phyloP scores from a whole-genome alignment of 305 asterid species.

The Withania somnifera region DNA sequence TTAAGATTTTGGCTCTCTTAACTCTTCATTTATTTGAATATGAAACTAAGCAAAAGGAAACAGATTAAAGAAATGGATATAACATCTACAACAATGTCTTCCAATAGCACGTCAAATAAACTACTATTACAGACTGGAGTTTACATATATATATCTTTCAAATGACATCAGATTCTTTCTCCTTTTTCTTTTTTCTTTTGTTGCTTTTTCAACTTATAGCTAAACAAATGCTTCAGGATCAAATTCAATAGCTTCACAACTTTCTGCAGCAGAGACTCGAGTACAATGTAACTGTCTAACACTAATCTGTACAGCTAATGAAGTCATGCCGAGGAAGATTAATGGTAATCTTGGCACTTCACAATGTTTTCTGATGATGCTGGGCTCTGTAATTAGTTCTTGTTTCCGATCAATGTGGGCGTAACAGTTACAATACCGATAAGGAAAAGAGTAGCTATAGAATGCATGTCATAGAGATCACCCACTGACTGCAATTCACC shows the following conservation, averaged over 20 bases:
- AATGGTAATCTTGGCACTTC: background rate
- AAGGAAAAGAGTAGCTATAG: conserved; percentile 67
- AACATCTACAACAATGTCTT: background rate
- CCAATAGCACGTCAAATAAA: background rate
- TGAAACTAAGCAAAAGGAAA: background rate
- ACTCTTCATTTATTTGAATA: background rate
- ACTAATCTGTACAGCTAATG: conserved; percentile 11
- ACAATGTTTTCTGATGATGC: background rate
- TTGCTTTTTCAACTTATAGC: background rate
- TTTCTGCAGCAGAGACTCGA: background rate
- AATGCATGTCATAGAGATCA: conserved; percentile 79
- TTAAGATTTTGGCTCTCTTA: background rate
- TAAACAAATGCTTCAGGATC: background rate
- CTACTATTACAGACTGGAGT: background rate
- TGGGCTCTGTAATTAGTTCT: conserved; percentile 17
- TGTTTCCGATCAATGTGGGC: conserved; percentile 62
- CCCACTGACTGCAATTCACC: conserved; percentile 83
- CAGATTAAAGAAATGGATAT: background rate
- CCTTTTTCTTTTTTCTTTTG: background rate
- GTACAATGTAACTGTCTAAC: background rate
- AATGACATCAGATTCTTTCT: background rate
- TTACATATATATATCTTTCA: background rate
- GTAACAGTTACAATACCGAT: conserved; percentile 62
- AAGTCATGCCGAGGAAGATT: conserved; percentile 3
- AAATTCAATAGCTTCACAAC: background rate